Conservation (phyloP, 2,329 filamentous ascomycete genomes). For the Chrysoporthe cubensis region DNA sequence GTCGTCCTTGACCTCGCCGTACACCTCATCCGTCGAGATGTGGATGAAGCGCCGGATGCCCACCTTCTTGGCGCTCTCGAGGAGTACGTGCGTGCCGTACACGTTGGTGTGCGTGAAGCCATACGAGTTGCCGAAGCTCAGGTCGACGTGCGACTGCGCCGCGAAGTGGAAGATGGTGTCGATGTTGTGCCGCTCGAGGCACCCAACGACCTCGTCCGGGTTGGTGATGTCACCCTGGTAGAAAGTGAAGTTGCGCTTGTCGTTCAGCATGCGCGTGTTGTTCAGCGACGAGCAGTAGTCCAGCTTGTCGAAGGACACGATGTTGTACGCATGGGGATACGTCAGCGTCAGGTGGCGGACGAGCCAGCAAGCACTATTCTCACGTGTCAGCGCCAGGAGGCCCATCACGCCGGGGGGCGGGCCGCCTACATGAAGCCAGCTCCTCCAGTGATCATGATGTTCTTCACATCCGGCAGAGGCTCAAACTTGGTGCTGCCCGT, state of each 20-base stretch:
- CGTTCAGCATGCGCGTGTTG: conserved; percentile 73
- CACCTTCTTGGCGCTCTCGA: conserved; percentile 76
- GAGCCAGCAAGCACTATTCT: conserved; percentile 75
- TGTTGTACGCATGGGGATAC: conserved; percentile 75
- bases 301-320: conserved; percentile 83
- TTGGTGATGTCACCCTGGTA: conserved; percentile 80
- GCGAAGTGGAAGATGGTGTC: conserved; percentile 85
- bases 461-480: conserved; percentile 70
- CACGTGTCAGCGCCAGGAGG: conserved; percentile 26
- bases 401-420: conserved; percentile 24
- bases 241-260: conserved; percentile 74
- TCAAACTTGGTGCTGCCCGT: conserved; percentile 72
- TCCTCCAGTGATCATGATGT: conserved; percentile 83
- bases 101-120: conserved; percentile 82
- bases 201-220: conserved; percentile 69
- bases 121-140: conserved; percentile 83
- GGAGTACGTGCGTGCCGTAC: conserved; percentile 79
- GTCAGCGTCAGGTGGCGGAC: conserved; percentile 76
- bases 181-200: conserved; percentile 71
- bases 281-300: conserved; percentile 82
- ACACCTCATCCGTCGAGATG: conserved; percentile 84
- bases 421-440: conserved; percentile 78
- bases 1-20: conserved; percentile 76
- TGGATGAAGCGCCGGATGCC: conserved; percentile 76
- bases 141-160: conserved; percentile 82